Evolutionary conservation across 2,329 filamentous ascomycete genomes (phyloP).

Genomic region (Aureobasidium sp.): DNA sequence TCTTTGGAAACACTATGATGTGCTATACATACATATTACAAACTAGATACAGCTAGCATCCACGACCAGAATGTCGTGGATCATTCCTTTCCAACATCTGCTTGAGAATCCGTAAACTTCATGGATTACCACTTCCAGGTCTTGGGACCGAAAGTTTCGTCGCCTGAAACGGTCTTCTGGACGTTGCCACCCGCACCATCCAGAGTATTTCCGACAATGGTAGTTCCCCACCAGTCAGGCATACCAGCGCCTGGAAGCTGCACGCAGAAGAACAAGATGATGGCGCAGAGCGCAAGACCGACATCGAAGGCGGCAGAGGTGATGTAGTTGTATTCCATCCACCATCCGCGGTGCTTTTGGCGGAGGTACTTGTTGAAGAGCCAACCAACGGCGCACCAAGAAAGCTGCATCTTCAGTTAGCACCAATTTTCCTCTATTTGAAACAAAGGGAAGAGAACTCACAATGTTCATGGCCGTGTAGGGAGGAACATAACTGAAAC

Average conservation of each 20-base stretch:
- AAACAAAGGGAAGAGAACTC: not conserved
- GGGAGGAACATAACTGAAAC: constrained; percentile 77
- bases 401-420: constrained; percentile 24
- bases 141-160: constrained; percentile 57
- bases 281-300: constrained; percentile 72
- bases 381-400: constrained; percentile 80
- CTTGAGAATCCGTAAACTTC: not conserved
- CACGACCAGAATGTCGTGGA: too few relatives aligned
- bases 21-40: not conserved
- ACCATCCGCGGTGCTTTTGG: constrained; percentile 65
- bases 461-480: constrained; percentile 63
- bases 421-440: not conserved
- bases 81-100: not conserved
- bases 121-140: constrained; percentile 21
- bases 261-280: constrained; percentile 82
- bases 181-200: constrained; percentile 18
- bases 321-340: constrained; percentile 89
- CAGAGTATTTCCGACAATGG: constrained; percentile 41
- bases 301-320: constrained; percentile 76
- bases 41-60: not conserved
- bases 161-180: constrained; percentile 47
- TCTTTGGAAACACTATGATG: not conserved
- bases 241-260: constrained; percentile 68
- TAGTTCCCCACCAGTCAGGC: constrained; percentile 82
- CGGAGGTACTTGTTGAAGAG: constrained; percentile 73